Percentiles rank a stretch among this genome's conserved stretches.
Evolutionary conservation across 768 basidiomycete genomes (phyloP).

Genomic region (Rhodotorula diobovata): DNA sequence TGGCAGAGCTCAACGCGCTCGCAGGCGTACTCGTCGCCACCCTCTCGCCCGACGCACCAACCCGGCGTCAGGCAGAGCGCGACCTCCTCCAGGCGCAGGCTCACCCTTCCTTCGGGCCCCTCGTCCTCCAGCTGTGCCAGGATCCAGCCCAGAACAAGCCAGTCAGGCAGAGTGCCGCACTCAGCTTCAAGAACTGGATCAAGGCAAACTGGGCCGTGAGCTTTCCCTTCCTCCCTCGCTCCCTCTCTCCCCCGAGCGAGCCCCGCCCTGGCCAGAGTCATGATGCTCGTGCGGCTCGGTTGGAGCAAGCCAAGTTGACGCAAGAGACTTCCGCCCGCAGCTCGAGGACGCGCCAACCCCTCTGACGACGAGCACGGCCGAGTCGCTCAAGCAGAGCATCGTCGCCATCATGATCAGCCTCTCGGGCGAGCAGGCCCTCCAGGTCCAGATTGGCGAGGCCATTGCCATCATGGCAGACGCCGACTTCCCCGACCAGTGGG

Average conservation of each 20-base stretch:
- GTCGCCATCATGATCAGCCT: slow-evolving; percentile 88
- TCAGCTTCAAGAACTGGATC: slow-evolving; percentile 88
- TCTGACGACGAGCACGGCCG: slow-evolving; percentile 37
- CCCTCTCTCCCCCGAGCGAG: background rate
- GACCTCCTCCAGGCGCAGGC: slow-evolving; percentile 62
- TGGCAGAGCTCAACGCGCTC: slow-evolving; percentile 11
- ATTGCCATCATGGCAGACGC: slow-evolving; percentile 83
- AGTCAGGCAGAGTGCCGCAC: slow-evolving; percentile 73
- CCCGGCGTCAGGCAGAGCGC: slow-evolving; percentile 75
- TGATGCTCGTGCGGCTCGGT: no score
- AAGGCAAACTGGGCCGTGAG: slow-evolving; percentile 79
- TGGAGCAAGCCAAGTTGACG: no score
- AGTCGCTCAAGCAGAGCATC: slow-evolving; percentile 65
- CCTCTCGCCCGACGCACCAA: slow-evolving; percentile 53
- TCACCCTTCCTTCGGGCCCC: slow-evolving; percentile 72
- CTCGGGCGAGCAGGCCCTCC: slow-evolving; percentile 54
- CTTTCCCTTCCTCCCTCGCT: background rate
- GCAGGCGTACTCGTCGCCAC: slow-evolving; percentile 28
- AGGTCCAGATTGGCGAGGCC: slow-evolving; percentile 83
- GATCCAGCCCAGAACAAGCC: slow-evolving; percentile 62
- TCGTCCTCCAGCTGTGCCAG: slow-evolving; percentile 73
- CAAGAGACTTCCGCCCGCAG: slow-evolving; percentile 4
- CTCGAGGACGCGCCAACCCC: slow-evolving; percentile 38
- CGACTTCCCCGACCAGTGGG: slow-evolving; percentile 88
- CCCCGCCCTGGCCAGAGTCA: rapidly evolving